These are phyloP conservation scores for Cladorrhinum sp. DNA, from an alignment of 2,329 filamentous ascomycete species.

Conservation along the genomic window DNA sequence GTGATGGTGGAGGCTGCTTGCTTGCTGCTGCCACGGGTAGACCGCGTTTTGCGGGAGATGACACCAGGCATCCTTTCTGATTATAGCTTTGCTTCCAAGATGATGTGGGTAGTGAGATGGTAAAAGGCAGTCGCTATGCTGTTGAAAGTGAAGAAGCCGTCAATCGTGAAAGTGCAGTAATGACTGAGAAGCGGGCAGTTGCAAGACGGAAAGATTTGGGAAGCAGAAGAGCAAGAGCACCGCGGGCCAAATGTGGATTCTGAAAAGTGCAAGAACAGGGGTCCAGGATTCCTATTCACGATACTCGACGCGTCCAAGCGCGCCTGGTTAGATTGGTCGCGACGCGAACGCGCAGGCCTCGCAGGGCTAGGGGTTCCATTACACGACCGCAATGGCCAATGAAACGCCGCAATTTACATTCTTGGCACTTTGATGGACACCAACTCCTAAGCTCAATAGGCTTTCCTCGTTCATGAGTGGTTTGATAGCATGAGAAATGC, in stretches of 20 bases:
- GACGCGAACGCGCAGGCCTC: neutral
- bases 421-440: neutral
- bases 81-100: neutral
- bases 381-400: neutral
- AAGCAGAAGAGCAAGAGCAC: slow-evolving; percentile 1
- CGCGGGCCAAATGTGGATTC: slow-evolving; percentile 1
- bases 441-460: too few species aligned
- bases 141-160: neutral
- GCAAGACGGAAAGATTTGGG: neutral
- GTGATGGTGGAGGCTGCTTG: slow-evolving; percentile 35
- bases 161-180: neutral
- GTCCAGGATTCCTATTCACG: slow-evolving; percentile 1
- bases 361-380: neutral
- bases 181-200: neutral
- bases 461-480: too few species aligned
- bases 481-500: neutral
- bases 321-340: neutral
- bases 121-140: slow-evolving; percentile 7
- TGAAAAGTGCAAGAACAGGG: slow-evolving; percentile 10
- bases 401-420: neutral
- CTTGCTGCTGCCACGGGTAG: slow-evolving; percentile 25
- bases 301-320: slow-evolving; percentile 2
- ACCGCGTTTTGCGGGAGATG: slow-evolving; percentile 25
- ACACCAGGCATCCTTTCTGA: slow-evolving; percentile 28
- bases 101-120: neutral